phyloP scores from a whole-genome alignment of 371 early-diverging fungal species.

The Mortierella sp. region DNA sequence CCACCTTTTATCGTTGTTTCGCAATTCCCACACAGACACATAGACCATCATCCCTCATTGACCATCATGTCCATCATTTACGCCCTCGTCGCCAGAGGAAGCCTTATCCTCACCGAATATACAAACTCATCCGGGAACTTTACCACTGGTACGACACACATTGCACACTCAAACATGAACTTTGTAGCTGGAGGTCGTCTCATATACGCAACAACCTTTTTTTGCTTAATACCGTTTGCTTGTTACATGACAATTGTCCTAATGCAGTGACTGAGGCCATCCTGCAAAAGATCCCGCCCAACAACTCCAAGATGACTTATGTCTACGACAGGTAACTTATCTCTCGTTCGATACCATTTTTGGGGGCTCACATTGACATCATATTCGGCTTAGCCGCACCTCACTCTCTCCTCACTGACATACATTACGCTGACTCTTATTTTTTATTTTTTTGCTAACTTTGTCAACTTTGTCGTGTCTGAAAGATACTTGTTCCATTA shows the following conservation, averaged over 20 bases:
- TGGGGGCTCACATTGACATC: too few relatives aligned
- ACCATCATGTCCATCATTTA: conserved; percentile 75
- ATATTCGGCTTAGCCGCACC: too few relatives aligned
- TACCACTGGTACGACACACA: conserved; percentile 44
- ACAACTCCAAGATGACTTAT: conserved; percentile 90
- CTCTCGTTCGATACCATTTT: not conserved
- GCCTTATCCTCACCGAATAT: conserved; percentile 81
- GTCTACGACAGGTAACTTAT: conserved; percentile 83
- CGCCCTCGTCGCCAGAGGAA: conserved; percentile 79
- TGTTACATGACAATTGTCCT: not conserved
- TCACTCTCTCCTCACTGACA: not conserved
- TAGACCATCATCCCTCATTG: too few relatives aligned
- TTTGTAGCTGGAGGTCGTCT: too few relatives aligned
- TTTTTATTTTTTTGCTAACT: too few relatives aligned
- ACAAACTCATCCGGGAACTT: conserved; percentile 84
- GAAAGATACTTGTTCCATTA: conserved; percentile 94
- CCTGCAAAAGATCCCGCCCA: conserved; percentile 90
- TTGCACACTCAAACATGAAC: not conserved
- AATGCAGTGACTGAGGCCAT: conserved; percentile 88
- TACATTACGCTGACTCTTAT: too few relatives aligned
- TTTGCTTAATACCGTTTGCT: too few relatives aligned
- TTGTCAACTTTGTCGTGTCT: too few relatives aligned
- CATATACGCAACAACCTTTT: not conserved
- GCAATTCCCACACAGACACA: too few relatives aligned
- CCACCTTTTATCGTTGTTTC: too few relatives aligned